Base-by-base conservation (phyloP, 192 early-diverging fungal genomes). In the Coemansia sp. region DNA sequence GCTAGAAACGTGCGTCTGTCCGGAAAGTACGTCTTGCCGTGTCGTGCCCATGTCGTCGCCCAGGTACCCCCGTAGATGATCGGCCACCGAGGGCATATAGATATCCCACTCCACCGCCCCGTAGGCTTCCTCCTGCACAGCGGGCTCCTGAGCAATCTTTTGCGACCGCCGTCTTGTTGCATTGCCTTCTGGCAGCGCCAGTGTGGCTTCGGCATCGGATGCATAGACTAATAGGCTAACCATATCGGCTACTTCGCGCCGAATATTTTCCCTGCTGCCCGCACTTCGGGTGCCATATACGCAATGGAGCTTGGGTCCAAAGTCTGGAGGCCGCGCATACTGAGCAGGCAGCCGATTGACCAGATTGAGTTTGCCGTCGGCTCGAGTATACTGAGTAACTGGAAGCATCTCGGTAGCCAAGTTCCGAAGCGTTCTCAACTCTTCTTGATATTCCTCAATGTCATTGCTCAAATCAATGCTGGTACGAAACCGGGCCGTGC, bases 241-340 rank as follows among this genome's bases (percentile, higher is more conserved):
- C 3, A 87, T 84, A 61, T 91, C 88, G 7, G 87, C 79, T 57
- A 85, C 79, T 54, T 88, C 87, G 28, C 83, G 70, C 38, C 87
- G 86, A 23, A 91, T 60, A 40, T 85, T 85, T 1, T 87, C 89
- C 2, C 71, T 81, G 20, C 84, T 85, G 2, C 64, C 60, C 5
- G 69, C 68, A 9, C 56, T 42, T 6, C 53, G 28, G 18, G 60
- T 69, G 2, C 83, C 86, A 44, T 85, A 85, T 12, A 81, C 79
- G 20, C 79, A 78, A 31, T 87, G 84, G 59, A 87, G 61, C 64
- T 90, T 87, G 1, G 86, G 85, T 2, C 83, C 85, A 31, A 88
- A 62, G 30, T 85, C 84, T 0, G 83, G 83, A 0, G 83, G 83
- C 9, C 74, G 80, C 11, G 80, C 60, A 47, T 78, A 82, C 36